Evolutionary conservation across 371 early-diverging fungal genomes (phyloP).

Genomic region (Syncephalastrum sp.): DNA sequence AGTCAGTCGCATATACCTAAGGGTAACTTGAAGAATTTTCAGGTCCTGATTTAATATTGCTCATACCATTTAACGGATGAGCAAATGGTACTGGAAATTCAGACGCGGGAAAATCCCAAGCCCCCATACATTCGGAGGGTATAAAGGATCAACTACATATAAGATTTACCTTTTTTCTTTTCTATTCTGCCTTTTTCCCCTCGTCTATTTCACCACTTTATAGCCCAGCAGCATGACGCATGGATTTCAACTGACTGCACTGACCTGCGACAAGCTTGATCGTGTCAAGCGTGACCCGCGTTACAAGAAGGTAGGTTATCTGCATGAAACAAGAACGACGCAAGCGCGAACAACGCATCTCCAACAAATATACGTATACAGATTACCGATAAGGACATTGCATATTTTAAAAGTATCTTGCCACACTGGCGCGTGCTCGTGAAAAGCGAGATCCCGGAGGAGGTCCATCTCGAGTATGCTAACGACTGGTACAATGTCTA

Average conservation of each 20-base stretch:
- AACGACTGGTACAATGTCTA: conserved; percentile 90
- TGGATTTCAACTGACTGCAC: conserved; percentile 31
- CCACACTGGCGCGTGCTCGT: conserved; percentile 26
- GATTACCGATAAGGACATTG: conserved; percentile 56
- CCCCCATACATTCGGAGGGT: too few species aligned
- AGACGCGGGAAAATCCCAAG: too few species aligned
- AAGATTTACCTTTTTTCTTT: neutral
- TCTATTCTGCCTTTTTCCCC: conserved; percentile 5
- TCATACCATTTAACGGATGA: too few species aligned
- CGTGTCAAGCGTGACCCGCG: conserved; percentile 39
- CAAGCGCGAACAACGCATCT: neutral
- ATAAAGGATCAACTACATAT: too few species aligned
- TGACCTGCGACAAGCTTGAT: conserved; percentile 31
- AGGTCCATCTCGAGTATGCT: conserved; percentile 51
- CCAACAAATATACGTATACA: conserved; percentile 9
- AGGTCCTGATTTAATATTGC: too few species aligned
- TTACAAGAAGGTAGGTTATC: conserved; percentile 46
- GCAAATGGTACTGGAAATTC: too few species aligned
- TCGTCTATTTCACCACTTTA: neutral
- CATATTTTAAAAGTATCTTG: conserved; percentile 52
- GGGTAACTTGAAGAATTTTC: too few species aligned
- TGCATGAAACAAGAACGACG: neutral
- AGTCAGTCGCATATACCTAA: too few species aligned
- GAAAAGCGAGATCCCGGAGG: conserved; percentile 18
- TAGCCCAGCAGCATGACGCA: conserved; percentile 15